A percentile compares a stretch with the other conserved stretches of the same genome.
Conservation (phyloP, 371 early-diverging fungal species). For the Mucor sp. region DNA sequence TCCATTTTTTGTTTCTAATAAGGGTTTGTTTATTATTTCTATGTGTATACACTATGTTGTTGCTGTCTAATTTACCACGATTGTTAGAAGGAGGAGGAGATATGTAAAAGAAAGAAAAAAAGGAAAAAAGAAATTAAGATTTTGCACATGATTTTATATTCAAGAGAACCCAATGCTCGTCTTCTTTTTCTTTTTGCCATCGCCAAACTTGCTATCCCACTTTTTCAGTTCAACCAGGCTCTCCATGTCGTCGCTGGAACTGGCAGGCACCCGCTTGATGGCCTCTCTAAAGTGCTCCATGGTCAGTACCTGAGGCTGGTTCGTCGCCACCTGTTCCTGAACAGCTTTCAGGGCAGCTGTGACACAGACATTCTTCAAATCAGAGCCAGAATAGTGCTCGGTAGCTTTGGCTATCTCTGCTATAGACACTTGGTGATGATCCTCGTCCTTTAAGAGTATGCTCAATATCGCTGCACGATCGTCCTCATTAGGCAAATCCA, state of each 20-base stretch:
- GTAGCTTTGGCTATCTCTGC: constrained; percentile 71
- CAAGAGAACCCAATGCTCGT: constrained; percentile 37
- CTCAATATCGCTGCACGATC: constrained; percentile 83
- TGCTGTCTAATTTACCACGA: constrained; percentile 3
- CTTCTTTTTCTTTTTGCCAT: constrained; percentile 58
- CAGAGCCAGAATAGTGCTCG: constrained; percentile 92
- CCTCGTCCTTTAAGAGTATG: constrained; percentile 80
- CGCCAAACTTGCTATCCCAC: constrained; percentile 89
- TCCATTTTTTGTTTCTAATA: constrained; percentile 1
- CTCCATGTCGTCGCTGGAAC: constrained; percentile 86
- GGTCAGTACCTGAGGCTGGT: constrained; percentile 23
- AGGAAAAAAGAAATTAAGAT: not conserved
- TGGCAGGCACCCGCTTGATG: constrained; percentile 80
- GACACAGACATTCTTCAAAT: constrained; percentile 97
- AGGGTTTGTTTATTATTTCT: not conserved
- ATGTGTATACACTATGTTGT: too few relatives aligned
- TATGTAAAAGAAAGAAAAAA: not conserved
- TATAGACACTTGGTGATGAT: constrained; percentile 55
- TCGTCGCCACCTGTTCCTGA: constrained; percentile 49
- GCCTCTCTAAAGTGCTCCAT: constrained; percentile 80
- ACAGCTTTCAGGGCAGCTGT: constrained; percentile 85
- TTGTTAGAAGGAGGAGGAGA: too few relatives aligned
- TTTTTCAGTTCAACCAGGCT: constrained; percentile 82
- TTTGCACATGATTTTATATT: constrained; percentile 24
- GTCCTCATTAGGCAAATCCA: constrained; percentile 87